Conservation (phyloP, 192 early-diverging fungal genomes). For the Coemansia sp. region DNA sequence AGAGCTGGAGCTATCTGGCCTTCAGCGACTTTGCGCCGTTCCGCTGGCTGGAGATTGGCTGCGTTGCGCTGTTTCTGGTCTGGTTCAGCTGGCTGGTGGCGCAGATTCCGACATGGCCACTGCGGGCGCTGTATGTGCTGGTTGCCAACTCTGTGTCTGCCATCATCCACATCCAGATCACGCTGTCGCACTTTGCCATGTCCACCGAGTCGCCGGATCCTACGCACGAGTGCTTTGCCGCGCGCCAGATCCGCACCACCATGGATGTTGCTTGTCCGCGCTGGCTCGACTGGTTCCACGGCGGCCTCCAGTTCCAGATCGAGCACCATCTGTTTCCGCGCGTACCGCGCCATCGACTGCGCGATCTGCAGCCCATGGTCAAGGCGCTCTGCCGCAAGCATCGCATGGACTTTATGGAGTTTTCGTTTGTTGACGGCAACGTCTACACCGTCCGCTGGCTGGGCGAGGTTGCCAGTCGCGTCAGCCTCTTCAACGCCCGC, state of each 20-base stretch:
- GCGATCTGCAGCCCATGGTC: slow-evolving; percentile 69
- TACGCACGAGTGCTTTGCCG: slow-evolving; percentile 75
- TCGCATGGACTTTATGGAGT: slow-evolving; percentile 75
- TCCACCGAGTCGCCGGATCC: slow-evolving; percentile 70
- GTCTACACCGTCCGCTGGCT: slow-evolving; percentile 70
- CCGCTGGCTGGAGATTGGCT: slow-evolving; percentile 71
- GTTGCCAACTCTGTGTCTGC: slow-evolving; percentile 82
- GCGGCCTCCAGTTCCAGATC: slow-evolving; percentile 95
- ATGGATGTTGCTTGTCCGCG: slow-evolving; percentile 95
- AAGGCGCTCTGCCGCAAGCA: slow-evolving; percentile 73
- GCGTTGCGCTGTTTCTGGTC: slow-evolving; percentile 71
- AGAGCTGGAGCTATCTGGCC: slow-evolving; percentile 70
- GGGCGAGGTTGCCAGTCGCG: slow-evolving; percentile 67
- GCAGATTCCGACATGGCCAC: slow-evolving; percentile 66
- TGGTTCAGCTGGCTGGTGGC: slow-evolving; percentile 79
- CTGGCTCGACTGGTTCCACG: slow-evolving; percentile 98
- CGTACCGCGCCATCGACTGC: slow-evolving; percentile 86
- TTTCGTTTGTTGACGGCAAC: slow-evolving; percentile 83
- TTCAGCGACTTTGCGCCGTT: slow-evolving; percentile 67
- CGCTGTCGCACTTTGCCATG: slow-evolving; percentile 96
- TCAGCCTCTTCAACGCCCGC: slow-evolving; percentile 48
- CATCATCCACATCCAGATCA: slow-evolving; percentile 94
- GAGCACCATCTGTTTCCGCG: slow-evolving; percentile 96
- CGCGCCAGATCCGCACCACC: slow-evolving; percentile 84
- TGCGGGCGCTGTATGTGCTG: slow-evolving; percentile 65